A percentile compares a stretch with the other conserved stretches of the same genome.
phyloP scores from a whole-genome alignment of 257 asterid genomes.

The Buddleja alternifolia region DNA sequence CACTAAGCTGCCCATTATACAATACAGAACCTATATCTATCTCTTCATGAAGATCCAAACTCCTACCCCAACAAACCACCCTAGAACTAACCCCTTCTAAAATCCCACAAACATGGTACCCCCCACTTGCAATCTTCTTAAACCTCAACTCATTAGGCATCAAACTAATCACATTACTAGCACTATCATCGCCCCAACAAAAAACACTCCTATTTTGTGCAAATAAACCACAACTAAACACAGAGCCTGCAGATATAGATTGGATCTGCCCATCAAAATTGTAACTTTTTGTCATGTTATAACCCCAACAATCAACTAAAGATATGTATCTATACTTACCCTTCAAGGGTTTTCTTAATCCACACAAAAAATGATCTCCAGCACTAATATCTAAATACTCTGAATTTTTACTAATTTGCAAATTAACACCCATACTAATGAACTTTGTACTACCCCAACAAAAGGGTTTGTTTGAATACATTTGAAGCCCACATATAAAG shows the following conservation, averaged over 20 bases:
- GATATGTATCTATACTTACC: constrained; percentile 58
- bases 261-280: constrained; percentile 66
- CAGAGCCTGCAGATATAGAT: constrained; percentile 71
- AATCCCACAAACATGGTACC: constrained; percentile 79
- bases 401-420: constrained; percentile 42
- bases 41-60: constrained; percentile 50
- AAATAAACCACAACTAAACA: constrained; percentile 69
- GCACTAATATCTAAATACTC: constrained; percentile 73
- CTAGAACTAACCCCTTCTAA: constrained; percentile 51
- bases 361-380: constrained; percentile 76
- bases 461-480: constrained; percentile 57
- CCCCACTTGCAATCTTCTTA: constrained; percentile 69
- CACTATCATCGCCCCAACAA: constrained; percentile 78
- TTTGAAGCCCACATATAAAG: constrained; percentile 66
- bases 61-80: constrained; percentile 70
- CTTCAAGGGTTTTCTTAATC: constrained; percentile 63
- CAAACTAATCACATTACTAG: constrained; percentile 48
- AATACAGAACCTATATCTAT: constrained; percentile 26
- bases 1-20: constrained; percentile 37
- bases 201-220: constrained; percentile 66
- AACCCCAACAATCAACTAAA: constrained; percentile 86
- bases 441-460: constrained; percentile 72
- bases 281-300: constrained; percentile 65
- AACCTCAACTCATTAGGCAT: constrained; percentile 52
- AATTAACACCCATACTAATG: constrained; percentile 55